These are phyloP conservation scores for Pigoraptor vietnamica DNA, from an alignment of 78 protist genomes.

Conservation along the genomic window DNA sequence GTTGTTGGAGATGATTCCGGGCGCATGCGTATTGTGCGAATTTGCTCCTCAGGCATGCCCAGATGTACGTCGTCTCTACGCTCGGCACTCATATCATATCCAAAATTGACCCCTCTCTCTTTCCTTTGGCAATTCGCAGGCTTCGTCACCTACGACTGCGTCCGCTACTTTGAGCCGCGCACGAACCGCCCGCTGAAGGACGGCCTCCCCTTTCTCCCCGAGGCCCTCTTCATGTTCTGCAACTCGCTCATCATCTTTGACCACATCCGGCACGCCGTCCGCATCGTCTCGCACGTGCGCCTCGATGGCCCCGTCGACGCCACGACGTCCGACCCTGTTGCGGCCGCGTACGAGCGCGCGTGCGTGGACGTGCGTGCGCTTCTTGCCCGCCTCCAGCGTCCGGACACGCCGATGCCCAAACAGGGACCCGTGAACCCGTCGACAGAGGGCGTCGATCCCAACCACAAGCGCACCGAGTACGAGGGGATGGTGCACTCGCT, in stretches of 20 bases:
- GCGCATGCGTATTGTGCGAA: background rate
- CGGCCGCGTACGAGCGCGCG: conserved; percentile 1
- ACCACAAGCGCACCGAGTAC: conserved; percentile 30
- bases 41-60: background rate
- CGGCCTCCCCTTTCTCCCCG: conserved; percentile 26
- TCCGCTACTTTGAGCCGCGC: conserved; percentile 42
- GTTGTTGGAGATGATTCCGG: too few species aligned
- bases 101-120: too few species aligned
- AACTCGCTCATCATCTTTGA: conserved; percentile 34
- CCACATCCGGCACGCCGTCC: background rate
- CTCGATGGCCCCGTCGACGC: background rate
- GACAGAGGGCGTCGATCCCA: background rate
- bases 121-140: background rate
- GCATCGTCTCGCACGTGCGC: conserved; percentile 14
- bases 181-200: conserved; percentile 17
- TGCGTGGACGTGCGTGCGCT: background rate
- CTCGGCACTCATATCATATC: too few species aligned
- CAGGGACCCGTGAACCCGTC: conserved; percentile 4
- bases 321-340: background rate
- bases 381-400: background rate
- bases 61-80: background rate
- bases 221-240: conserved; percentile 33
- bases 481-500: conserved; percentile 22
- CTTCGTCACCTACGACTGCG: conserved; percentile 26
- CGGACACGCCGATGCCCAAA: background rate